A percentile compares a stretch with the other conserved stretches of the same genome.
Conservation (phyloP, 2,329 filamentous ascomycete genomes). For the Pyrenophora tritici-repentis region DNA sequence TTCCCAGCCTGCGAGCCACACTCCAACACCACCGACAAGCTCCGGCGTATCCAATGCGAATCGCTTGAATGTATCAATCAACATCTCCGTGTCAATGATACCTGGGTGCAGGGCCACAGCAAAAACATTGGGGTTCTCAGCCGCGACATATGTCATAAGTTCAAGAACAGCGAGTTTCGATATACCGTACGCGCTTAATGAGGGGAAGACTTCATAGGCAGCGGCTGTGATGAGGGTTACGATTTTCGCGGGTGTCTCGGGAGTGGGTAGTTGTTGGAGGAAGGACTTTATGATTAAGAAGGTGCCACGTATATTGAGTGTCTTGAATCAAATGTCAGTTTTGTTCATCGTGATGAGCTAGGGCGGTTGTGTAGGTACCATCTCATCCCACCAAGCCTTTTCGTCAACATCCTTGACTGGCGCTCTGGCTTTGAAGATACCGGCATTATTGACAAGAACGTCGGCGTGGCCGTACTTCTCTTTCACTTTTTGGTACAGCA, state of each 20-base stretch:
- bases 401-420: constrained; percentile 26
- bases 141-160: constrained; percentile 25
- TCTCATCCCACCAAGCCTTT: constrained; percentile 26
- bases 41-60: constrained; percentile 32
- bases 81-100: constrained; percentile 21
- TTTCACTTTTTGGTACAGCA: constrained; percentile 27
- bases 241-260: constrained; percentile 29
- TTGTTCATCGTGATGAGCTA: not conserved
- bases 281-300: constrained; percentile 43
- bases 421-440: constrained; percentile 15
- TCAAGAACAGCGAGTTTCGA: constrained; percentile 26
- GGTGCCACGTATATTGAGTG: constrained; percentile 43
- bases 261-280: constrained; percentile 26
- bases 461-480: constrained; percentile 28
- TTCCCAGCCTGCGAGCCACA: constrained; percentile 34
- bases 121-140: constrained; percentile 26
- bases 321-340: constrained; percentile 21
- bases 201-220: constrained; percentile 19
- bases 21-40: constrained; percentile 33
- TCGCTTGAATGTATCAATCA: constrained; percentile 12
- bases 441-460: constrained; percentile 24
- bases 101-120: constrained; percentile 28
- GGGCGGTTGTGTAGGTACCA: constrained; percentile 12
- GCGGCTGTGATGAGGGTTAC: constrained; percentile 23
- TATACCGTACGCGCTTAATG: constrained; percentile 21